These are phyloP conservation scores for Aspergillus bombycis DNA, from an alignment of 2,329 filamentous ascomycete genomes.

Conservation along the genomic window DNA sequence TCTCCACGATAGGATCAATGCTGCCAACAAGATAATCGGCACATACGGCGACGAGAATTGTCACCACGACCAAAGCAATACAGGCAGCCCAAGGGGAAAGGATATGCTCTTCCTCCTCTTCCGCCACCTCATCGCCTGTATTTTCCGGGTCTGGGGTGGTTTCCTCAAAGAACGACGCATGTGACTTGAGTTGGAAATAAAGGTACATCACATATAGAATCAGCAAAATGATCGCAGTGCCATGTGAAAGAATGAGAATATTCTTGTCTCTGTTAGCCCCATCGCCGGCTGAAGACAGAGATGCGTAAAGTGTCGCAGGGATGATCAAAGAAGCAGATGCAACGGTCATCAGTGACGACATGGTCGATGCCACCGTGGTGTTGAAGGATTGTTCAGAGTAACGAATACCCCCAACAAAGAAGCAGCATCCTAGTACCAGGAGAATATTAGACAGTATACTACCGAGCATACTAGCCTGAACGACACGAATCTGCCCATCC, in stretches of 20 bases:
- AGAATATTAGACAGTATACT: constrained; percentile 94
- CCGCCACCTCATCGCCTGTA: constrained; percentile 35
- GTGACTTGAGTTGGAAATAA: constrained; percentile 75
- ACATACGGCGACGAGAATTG: constrained; percentile 70
- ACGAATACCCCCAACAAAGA: constrained; percentile 72
- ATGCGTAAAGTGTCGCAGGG: constrained; percentile 73
- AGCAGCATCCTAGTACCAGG: constrained; percentile 81
- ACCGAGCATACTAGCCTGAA: constrained; percentile 97
- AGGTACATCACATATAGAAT: constrained; percentile 76
- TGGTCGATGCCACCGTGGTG: constrained; percentile 53
- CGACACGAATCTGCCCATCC: constrained; percentile 86
- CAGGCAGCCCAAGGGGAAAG: constrained; percentile 67
- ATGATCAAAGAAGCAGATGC: constrained; percentile 78
- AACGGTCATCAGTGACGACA: constrained; percentile 72
- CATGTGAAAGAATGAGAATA: constrained; percentile 72
- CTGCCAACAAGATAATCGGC: constrained; percentile 78
- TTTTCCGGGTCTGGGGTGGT: constrained; percentile 28
- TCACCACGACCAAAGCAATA: constrained; percentile 69
- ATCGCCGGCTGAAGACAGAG: constrained; percentile 52
- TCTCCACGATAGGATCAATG: constrained; percentile 72
- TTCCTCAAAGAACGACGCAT: constrained; percentile 70
- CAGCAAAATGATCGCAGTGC: constrained; percentile 75
- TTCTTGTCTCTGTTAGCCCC: constrained; percentile 49
- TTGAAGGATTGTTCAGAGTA: constrained; percentile 69
- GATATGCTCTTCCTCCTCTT: constrained; percentile 53